These are phyloP conservation scores for Aspergillus viridinutans DNA, from an alignment of 2,329 filamentous ascomycete genomes.

Conservation along the genomic window DNA sequence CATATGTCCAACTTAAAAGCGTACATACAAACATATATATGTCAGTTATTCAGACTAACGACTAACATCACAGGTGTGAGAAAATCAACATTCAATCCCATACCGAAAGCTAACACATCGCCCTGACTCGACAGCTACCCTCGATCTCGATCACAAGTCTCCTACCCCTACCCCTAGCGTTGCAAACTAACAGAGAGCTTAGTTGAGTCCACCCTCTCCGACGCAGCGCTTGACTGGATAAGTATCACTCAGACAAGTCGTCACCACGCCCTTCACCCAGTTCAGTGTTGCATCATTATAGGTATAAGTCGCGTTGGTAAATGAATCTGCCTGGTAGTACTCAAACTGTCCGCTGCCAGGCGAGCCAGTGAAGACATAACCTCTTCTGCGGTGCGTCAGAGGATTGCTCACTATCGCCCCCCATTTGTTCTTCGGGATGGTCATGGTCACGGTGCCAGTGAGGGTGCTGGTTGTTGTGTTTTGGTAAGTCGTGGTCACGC, in stretches of 20 bases:
- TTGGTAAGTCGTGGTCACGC: conserved; percentile 4
- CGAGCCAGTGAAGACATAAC: conserved; percentile 14
- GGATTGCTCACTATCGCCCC: conserved; percentile 17
- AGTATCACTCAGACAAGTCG: conserved; percentile 12
- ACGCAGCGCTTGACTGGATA: conserved; percentile 12
- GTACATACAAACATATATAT: no score
- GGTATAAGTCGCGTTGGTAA: conserved; percentile 3
- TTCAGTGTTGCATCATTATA: conserved; percentile 5
- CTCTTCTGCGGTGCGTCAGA: conserved; percentile 10
- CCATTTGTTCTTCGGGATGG: conserved; percentile 14
- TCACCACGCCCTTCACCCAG: conserved; percentile 16
- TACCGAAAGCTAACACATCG: no score
- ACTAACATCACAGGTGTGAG: no score
- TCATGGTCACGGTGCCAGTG: conserved; percentile 17
- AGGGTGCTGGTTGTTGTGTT: conserved; percentile 8
- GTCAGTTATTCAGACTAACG: no score
- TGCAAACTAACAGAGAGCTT: neutral
- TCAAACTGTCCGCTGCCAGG: conserved; percentile 9
- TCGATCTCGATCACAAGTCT: no score
- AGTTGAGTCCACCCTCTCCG: conserved; percentile 11
- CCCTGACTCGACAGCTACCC: no score
- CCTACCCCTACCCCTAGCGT: no score
- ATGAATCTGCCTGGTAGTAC: conserved; percentile 16
- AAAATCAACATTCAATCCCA: no score
- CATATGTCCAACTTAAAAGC: no score